Evolutionary conservation across 1,284 basidiomycete genomes (phyloP).

Genomic region (Exobasidium rhododendri): DNA sequence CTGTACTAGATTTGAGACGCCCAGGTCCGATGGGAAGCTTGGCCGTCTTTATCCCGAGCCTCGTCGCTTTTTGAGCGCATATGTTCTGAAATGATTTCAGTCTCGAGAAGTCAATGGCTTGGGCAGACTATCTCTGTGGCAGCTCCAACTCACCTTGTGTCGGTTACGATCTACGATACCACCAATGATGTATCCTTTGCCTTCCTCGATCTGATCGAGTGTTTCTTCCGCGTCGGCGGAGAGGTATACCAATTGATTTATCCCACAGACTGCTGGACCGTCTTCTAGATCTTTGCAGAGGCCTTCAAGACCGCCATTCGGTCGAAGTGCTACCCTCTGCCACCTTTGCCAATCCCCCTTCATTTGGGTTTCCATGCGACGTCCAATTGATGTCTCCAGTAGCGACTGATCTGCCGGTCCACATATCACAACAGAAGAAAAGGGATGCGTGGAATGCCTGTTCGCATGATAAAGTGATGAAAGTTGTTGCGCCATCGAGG

Average conservation of each 20-base stretch:
- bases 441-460: constrained; percentile 66
- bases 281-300: background rate
- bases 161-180: constrained; percentile 95
- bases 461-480: constrained; percentile 85
- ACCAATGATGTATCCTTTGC: constrained; percentile 90
- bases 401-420: background rate
- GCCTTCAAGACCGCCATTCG: constrained; percentile 57
- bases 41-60: constrained; percentile 73
- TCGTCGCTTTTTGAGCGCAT: constrained; percentile 79
- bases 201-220: constrained; percentile 71
- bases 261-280: background rate
- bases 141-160: constrained; percentile 69
- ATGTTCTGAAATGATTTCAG: too few relatives aligned
- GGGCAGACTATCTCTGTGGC: too few relatives aligned
- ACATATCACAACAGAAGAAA: constrained; percentile 1
- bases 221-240: constrained; percentile 91
- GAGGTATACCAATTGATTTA: constrained; percentile 74
- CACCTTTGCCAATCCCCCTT: constrained; percentile 66
- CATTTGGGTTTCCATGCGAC: background rate
- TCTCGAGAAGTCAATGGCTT: too few relatives aligned
- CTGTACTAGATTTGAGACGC: constrained; percentile 49
- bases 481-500: constrained; percentile 80
- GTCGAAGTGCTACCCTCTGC: constrained; percentile 77
- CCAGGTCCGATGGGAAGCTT: constrained; percentile 71
- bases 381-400: background rate